phyloP scores from a whole-genome alignment of 2,329 filamentous ascomycete species.

The Penicillium verrucosum region DNA sequence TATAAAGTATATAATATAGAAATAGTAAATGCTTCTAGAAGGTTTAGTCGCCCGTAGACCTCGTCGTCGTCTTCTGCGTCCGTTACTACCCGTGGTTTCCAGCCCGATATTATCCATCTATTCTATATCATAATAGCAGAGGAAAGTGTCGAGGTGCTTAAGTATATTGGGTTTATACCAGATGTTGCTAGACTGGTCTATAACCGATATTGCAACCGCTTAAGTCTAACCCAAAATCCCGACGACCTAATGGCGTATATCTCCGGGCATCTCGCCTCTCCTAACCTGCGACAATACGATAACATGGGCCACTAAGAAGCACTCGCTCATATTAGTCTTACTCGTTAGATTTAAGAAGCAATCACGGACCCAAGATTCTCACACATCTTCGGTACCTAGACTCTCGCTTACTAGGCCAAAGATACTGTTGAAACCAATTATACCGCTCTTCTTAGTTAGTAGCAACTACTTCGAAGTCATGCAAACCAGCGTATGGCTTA shows the following conservation, averaged over 20 bases:
- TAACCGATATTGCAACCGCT: slow-evolving; percentile 2
- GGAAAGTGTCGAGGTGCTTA: slow-evolving; percentile 9
- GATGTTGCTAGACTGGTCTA: slow-evolving; percentile 9
- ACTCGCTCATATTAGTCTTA: no score
- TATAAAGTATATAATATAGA: no score
- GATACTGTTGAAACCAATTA: neutral
- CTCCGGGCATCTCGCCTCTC: neutral
- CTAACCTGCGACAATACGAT: neutral
- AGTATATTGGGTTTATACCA: slow-evolving; percentile 5
- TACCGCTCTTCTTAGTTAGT: neutral
- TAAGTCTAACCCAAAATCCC: neutral
- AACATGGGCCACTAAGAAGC: neutral
- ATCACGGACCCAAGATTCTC: neutral
- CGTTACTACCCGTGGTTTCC: neutral
- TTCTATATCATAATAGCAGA: neutral
- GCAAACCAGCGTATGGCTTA: neutral
- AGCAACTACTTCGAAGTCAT: neutral
- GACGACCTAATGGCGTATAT: slow-evolving; percentile 7
- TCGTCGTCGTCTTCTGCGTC: neutral
- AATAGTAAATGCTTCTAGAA: no score
- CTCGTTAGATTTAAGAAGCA: no score
- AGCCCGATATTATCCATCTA: neutral
- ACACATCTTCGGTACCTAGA: neutral
- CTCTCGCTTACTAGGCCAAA: neutral
- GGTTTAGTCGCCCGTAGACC: no score